Evolutionary conservation across 2,329 filamentous ascomycete species (phyloP).

Genomic region (Botrytis pseudocinerea): DNA sequence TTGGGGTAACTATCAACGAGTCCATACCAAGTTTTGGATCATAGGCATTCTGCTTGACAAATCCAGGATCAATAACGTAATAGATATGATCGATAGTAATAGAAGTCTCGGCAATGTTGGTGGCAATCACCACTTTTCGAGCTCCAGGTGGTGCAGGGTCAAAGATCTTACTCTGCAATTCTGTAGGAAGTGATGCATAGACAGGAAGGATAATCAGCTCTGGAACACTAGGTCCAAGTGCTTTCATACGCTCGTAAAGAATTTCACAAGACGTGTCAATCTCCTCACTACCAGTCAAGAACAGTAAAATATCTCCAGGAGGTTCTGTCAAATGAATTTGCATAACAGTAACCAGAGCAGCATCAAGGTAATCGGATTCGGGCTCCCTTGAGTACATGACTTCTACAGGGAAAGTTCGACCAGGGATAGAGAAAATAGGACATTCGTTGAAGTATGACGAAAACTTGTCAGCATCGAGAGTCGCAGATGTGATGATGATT

Average conservation of each 20-base stretch:
- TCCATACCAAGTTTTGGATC: constrained; percentile 98
- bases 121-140: constrained; percentile 94
- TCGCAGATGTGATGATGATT: constrained; percentile 94
- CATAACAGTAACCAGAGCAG: constrained; percentile 95
- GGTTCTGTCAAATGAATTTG: constrained; percentile 95
- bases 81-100: constrained; percentile 98
- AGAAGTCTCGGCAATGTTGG: constrained; percentile 96
- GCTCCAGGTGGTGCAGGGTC: constrained; percentile 84
- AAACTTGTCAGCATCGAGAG: constrained; percentile 95
- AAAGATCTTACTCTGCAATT: constrained; percentile 93
- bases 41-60: constrained; percentile 97
- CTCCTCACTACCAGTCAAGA: constrained; percentile 95
- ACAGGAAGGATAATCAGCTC: constrained; percentile 92
- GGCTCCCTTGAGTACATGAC: constrained; percentile 94
- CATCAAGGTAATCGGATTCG: constrained; percentile 92
- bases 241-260: constrained; percentile 93
- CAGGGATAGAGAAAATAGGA: constrained; percentile 95
- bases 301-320: constrained; percentile 90
- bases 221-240: constrained; percentile 83
- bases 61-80: constrained; percentile 95
- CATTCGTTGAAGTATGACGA: constrained; percentile 94
- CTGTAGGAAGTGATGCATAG: constrained; percentile 90
- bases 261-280: constrained; percentile 96
- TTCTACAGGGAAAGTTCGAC: constrained; percentile 92
- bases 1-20: constrained; percentile 89